Evolutionary conservation across 2,329 filamentous ascomycete species (phyloP).

Genomic region (Trichoderma afroharzianum): DNA sequence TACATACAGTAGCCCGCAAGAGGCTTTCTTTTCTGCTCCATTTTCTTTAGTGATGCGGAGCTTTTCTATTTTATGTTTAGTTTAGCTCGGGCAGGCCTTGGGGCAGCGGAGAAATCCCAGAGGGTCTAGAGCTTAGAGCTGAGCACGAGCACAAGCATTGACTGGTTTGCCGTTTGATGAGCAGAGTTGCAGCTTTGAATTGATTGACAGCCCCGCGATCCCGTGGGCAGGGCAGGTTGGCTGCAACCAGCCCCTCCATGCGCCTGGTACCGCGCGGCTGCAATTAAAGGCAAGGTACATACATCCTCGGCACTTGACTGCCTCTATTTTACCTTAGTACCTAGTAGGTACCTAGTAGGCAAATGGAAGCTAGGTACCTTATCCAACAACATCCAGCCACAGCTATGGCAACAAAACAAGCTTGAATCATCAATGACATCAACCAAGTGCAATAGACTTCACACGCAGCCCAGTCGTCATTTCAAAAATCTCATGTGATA

Average conservation of each 20-base stretch:
- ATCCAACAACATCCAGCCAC: background rate
- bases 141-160: background rate
- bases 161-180: background rate
- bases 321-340: background rate
- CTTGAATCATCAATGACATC: background rate
- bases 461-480: background rate
- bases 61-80: slow-evolving; percentile 2
- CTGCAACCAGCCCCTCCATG: slow-evolving; percentile 6
- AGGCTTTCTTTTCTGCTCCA: background rate
- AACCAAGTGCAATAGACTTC: background rate
- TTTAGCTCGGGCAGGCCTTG: background rate
- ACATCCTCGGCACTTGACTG: background rate
- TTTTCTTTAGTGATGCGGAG: slow-evolving; percentile 7
- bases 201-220: background rate
- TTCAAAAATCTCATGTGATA: background rate
- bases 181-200: background rate
- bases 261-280: background rate
- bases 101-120: background rate
- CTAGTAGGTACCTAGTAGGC: too few relatives aligned
- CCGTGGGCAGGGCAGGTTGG: background rate
- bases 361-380: background rate
- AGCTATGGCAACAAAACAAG: background rate
- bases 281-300: background rate
- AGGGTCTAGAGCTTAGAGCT: background rate
- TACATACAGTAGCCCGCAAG: background rate